A percentile compares a stretch with the other conserved stretches of the same genome.
phyloP scores from a whole-genome alignment of 1,284 basidiomycete genomes.

The Melampsora larici-populina region DNA sequence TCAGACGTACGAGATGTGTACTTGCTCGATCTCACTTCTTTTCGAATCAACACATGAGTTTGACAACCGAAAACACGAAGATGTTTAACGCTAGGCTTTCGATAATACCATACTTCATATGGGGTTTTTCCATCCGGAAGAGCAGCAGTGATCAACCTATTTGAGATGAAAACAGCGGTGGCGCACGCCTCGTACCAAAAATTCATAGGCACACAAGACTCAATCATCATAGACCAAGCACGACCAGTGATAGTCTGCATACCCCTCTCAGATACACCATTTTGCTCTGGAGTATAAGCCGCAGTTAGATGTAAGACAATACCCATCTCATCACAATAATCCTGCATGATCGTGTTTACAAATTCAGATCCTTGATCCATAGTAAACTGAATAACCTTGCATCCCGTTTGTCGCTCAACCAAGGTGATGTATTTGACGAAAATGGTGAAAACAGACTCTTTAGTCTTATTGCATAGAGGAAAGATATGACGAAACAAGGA shows the following conservation, averaged over 20 bases:
- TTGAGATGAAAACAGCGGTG: background rate
- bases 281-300: conserved; percentile 8
- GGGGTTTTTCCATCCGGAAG: background rate
- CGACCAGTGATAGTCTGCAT: background rate
- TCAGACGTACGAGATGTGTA: background rate
- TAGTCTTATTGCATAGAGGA: background rate
- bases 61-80: background rate
- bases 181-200: background rate
- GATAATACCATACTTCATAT: background rate
- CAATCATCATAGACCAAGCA: background rate
- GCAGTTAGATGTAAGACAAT: background rate
- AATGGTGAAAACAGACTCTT: background rate
- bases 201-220: background rate
- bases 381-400: background rate
- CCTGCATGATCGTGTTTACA: background rate
- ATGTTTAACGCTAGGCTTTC: background rate
- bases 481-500: too few relatives aligned
- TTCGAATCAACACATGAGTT: background rate
- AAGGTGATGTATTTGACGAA: background rate
- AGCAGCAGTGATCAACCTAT: background rate
- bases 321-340: background rate
- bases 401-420: background rate
- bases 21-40: background rate
- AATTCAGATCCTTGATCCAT: conserved; percentile 8
- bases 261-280: background rate